Percentiles rank a stretch among this genome's conserved stretches.
These are phyloP conservation scores for Trichoderma atroviride DNA, from an alignment of 2,329 filamentous ascomycete genomes.

Conservation along the genomic window DNA sequence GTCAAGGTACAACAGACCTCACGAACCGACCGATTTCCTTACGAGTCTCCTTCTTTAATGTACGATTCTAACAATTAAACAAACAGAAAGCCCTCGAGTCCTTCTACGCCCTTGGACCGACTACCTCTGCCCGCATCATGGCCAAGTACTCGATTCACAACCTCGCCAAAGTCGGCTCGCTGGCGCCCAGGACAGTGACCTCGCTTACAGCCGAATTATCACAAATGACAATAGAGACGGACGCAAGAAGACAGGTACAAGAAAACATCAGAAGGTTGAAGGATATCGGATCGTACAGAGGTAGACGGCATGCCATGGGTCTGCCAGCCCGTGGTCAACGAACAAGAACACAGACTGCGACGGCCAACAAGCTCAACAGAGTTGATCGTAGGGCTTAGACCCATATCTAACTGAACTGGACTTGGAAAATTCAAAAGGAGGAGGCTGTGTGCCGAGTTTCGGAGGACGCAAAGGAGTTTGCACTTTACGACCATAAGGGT, in stretches of 20 bases:
- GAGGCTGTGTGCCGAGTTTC: not conserved
- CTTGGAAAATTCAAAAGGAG: not conserved
- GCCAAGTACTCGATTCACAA: constrained; percentile 89
- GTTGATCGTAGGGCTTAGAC: constrained; percentile 46
- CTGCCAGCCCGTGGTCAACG: constrained; percentile 88
- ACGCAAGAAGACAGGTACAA: constrained; percentile 73
- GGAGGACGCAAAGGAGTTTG: not conserved
- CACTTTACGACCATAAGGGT: not conserved
- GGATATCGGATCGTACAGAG: constrained; percentile 89
- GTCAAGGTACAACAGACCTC: constrained; percentile 66
- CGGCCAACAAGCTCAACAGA: constrained; percentile 63
- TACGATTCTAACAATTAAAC: not conserved
- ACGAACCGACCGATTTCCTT: not conserved
- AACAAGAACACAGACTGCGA: constrained; percentile 73
- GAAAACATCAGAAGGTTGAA: constrained; percentile 86
- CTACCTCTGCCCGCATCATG: constrained; percentile 73
- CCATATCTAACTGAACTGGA: not conserved
- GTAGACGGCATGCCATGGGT: constrained; percentile 88
- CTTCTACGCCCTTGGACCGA: constrained; percentile 83
- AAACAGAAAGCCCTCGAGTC: constrained; percentile 70
- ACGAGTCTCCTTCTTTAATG: not conserved
- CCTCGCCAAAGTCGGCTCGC: constrained; percentile 72
- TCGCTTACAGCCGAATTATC: constrained; percentile 83
- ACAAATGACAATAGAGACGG: constrained; percentile 91
- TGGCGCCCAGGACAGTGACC: constrained; percentile 76